These are phyloP conservation scores for Angomonas ambiguus DNA, from an alignment of 208 protist species.

Conservation along the genomic window DNA sequence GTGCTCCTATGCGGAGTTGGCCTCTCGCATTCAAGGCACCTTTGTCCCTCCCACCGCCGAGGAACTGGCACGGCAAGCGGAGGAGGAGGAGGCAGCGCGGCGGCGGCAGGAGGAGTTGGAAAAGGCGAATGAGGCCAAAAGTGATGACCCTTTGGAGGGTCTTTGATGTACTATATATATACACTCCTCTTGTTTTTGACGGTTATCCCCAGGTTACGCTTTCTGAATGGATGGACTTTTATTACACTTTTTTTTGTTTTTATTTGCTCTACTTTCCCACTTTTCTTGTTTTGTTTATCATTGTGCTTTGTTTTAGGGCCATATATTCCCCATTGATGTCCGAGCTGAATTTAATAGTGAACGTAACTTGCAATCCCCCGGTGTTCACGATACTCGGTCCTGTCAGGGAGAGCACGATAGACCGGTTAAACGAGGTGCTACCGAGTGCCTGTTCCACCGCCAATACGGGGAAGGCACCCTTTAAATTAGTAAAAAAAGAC, in stretches of 20 bases:
- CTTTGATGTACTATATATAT: conserved; percentile 16
- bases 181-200: background rate
- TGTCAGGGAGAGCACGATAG: conserved; percentile 87
- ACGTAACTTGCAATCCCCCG: conserved; percentile 90
- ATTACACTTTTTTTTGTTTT: background rate
- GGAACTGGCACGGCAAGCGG: conserved; percentile 49
- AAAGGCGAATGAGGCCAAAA: conserved; percentile 22
- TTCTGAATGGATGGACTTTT: background rate
- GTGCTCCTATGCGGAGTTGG: conserved; percentile 59
- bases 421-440: conserved; percentile 77
- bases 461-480: conserved; percentile 7
- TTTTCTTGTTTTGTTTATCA: conserved; percentile 13
- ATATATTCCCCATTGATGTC: conserved; percentile 28
- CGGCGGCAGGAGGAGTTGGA: conserved; percentile 42
- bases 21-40: conserved; percentile 79
- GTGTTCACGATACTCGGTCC: conserved; percentile 81
- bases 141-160: conserved; percentile 43
- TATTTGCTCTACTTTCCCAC: conserved; percentile 5
- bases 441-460: conserved; percentile 21
- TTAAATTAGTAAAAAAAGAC: conserved; percentile 62
- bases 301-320: background rate
- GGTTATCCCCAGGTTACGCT: background rate
- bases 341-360: conserved; percentile 87
- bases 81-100: conserved; percentile 37
- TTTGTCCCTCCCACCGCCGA: conserved; percentile 71